Evolutionary conservation across 345 rosid genomes (phyloP).

Genomic region (Aquilaria sinensis): DNA sequence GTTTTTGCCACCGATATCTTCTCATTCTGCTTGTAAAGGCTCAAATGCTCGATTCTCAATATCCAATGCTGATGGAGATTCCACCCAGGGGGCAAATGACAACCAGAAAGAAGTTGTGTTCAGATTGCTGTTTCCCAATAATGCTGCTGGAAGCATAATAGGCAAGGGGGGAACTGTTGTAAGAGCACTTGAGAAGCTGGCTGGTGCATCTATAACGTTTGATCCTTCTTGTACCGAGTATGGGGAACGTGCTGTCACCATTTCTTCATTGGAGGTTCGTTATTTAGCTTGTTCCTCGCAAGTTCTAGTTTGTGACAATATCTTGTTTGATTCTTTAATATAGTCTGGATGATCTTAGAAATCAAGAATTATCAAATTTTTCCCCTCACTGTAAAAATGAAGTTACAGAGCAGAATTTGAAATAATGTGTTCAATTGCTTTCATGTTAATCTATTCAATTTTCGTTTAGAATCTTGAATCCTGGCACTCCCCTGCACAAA

Average conservation of each 20-base stretch:
- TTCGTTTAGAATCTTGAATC: slow-evolving; percentile 36
- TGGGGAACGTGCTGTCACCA: slow-evolving; percentile 46
- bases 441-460: slow-evolving; percentile 5
- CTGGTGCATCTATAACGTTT: slow-evolving; percentile 54
- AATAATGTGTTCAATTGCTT: not conserved
- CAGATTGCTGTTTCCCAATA: slow-evolving; percentile 42
- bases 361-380: not conserved
- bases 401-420: not conserved
- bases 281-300: slow-evolving; percentile 1
- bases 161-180: slow-evolving; percentile 52
- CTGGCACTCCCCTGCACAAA: slow-evolving; percentile 54
- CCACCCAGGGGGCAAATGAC: slow-evolving; percentile 10
- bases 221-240: slow-evolving; percentile 23
- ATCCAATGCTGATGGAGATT: slow-evolving; percentile 16
- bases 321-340: not conserved
- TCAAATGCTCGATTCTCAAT: slow-evolving; percentile 16
- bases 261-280: slow-evolving; percentile 57
- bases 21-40: slow-evolving; percentile 13
- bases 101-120: slow-evolving; percentile 34
- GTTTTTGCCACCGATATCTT: slow-evolving; percentile 18
- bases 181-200: slow-evolving; percentile 46
- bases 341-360: not conserved
- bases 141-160: slow-evolving; percentile 57
- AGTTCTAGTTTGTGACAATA: not conserved
- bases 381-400: too few species aligned